These are phyloP conservation scores for Ramaria sp. DNA, from an alignment of 768 basidiomycete species.

Conservation along the genomic window DNA sequence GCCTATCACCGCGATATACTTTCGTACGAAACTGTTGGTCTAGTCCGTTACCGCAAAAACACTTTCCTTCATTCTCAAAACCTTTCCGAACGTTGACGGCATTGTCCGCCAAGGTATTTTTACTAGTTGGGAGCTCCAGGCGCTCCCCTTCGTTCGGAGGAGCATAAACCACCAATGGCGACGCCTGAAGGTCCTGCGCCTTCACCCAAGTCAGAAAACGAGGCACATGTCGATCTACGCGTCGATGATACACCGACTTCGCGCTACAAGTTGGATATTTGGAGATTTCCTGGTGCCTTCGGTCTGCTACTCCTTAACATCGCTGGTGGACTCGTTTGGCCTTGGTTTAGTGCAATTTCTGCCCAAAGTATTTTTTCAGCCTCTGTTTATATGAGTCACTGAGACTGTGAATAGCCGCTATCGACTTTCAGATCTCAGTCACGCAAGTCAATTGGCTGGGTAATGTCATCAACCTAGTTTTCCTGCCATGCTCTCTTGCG, in stretches of 20 bases:
- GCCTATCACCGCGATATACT: too few species aligned
- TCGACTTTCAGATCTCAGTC: constrained; percentile 56
- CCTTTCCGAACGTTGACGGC: too few species aligned
- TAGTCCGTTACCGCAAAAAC: too few species aligned
- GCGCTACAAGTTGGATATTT: not conserved
- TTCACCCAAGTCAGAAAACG: too few species aligned
- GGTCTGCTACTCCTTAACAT: constrained; percentile 39
- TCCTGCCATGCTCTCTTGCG: constrained; percentile 48
- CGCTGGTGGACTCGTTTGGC: constrained; percentile 54
- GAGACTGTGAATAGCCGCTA: constrained; percentile 31
- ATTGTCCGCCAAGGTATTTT: too few species aligned
- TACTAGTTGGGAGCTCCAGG: too few species aligned
- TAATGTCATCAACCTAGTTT: constrained; percentile 52
- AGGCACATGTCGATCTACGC: not conserved
- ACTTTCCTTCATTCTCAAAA: too few species aligned
- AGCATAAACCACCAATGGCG: not conserved
- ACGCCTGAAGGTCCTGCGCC: too few species aligned
- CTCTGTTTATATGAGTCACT: not conserved
- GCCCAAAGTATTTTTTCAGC: constrained; percentile 37
- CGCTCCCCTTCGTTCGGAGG: too few species aligned
- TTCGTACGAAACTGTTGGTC: too few species aligned
- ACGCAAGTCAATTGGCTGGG: constrained; percentile 75
- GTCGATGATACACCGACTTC: not conserved
- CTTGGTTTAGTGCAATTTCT: constrained; percentile 82
- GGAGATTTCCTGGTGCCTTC: constrained; percentile 1